These are phyloP conservation scores for Diaporthe sp. DNA, from an alignment of 2,329 filamentous ascomycete species.

Conservation along the genomic window DNA sequence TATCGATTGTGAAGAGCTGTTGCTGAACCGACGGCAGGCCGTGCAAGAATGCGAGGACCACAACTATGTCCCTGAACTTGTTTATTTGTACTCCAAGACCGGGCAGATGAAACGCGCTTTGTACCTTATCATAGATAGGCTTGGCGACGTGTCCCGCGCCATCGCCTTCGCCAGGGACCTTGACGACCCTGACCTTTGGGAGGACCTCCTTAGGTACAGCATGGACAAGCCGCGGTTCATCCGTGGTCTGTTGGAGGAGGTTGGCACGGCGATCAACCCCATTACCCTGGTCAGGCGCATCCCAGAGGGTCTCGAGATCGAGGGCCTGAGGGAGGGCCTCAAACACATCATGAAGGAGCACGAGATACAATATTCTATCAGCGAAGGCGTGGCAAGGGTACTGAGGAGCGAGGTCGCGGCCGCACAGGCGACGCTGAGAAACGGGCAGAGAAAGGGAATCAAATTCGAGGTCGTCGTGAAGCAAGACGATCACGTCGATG, in stretches of 20 bases:
- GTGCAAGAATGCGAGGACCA: conserved; percentile 83
- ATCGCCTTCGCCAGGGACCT: conserved; percentile 96
- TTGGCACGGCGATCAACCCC: conserved; percentile 93
- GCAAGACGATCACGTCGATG: conserved; percentile 57
- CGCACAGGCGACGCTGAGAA: conserved; percentile 85
- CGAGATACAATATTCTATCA: conserved; percentile 94
- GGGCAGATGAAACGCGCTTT: conserved; percentile 93
- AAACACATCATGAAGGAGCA: conserved; percentile 95
- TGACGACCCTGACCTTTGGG: conserved; percentile 93
- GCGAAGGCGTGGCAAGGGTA: conserved; percentile 88
- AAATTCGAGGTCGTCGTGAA: conserved; percentile 83
- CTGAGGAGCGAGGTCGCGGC: conserved; percentile 87
- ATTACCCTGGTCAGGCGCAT: conserved; percentile 92
- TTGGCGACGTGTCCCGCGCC: conserved; percentile 91
- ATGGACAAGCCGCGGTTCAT: conserved; percentile 99
- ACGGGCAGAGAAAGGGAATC: conserved; percentile 85
- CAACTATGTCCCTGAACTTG: conserved; percentile 91
- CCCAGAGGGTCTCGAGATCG: conserved; percentile 92
- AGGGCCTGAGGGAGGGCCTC: conserved; percentile 89
- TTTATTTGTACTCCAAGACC: conserved; percentile 95
- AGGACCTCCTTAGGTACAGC: conserved; percentile 92
- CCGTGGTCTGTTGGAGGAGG: conserved; percentile 89
- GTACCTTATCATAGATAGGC: conserved; percentile 92
- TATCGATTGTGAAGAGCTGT: too few species aligned
- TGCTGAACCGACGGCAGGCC: conserved; percentile 60